Evolutionary conservation across 192 early-diverging fungal species (phyloP), one percentile per base, ranked within the genome.

Genomic region (Chytriomyces sp.): DNA sequence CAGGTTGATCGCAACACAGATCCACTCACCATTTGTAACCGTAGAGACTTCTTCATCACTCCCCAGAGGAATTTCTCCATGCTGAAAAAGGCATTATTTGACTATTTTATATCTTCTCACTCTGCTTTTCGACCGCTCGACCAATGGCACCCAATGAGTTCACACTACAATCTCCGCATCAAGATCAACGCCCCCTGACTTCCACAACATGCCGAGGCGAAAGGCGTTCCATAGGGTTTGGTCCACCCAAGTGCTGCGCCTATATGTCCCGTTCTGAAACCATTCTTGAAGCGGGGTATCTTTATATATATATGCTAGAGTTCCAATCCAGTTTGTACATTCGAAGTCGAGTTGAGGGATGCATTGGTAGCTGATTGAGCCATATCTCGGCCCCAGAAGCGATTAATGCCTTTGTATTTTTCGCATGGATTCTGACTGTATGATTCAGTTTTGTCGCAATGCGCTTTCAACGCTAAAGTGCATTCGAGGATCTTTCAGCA

Each of bases 1-100:
- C 60, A 25, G 65, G 8, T 55, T 54, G 60, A 7, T 59, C 36
- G 5, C 31, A 22, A 30, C 28, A 61, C 12, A 3, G 25, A 36
- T 17, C 0, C 12, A 30, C 22, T 49, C 22, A 49, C 75, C 77
- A 78, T 7, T 40, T 25, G 14, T 59, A 70, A 32, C 77, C 77
- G 30, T 75, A 78, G 65, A 71, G 75, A 78, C 66, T 78, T 62
- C 36, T 78, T 72, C 77, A 78, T 78, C 22, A 75, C 30, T 52
- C 36, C 57, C 77, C 77, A 78, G 17, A 78, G 17, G 4, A 78
- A 26, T 40, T 17, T n/a, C 37, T 72, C 73, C 31, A 78, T 75
- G 44, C 67, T 62, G 12, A 78, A 19, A 19, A 70, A 66, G 1
- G 73, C 77, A 55, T 78, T 78, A 55, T 78, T 78, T 36, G 70